phyloP scores from a whole-genome alignment of 148 eudicot species.

The Cornus florida region DNA sequence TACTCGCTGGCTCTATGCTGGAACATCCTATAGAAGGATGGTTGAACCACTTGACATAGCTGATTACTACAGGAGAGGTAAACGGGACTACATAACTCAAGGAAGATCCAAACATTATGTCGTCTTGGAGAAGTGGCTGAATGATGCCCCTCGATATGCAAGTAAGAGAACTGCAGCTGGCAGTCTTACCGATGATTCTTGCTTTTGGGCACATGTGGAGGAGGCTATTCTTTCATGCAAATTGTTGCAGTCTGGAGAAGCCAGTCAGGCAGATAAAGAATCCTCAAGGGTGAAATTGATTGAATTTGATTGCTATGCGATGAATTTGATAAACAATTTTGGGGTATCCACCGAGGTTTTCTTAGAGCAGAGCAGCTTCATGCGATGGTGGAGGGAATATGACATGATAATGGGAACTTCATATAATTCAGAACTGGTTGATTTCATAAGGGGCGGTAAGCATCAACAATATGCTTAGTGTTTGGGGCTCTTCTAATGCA shows the following conservation, averaged over 20 bases:
- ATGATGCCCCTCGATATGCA: conserved; percentile 4
- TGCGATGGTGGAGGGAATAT: conserved; percentile 28
- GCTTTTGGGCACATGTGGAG: conserved; percentile 43
- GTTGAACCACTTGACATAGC: conserved; percentile 31
- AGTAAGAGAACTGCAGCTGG: conserved; percentile 12
- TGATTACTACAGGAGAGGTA: conserved; percentile 27
- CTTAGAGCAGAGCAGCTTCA: conserved; percentile 30
- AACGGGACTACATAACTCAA: conserved; percentile 14
- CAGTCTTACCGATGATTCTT: conserved; percentile 35
- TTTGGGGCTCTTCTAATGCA: too few relatives aligned
- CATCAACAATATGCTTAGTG: conserved; percentile 15
- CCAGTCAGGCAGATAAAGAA: not conserved
- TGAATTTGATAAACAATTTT: not conserved
- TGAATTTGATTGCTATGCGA: conserved; percentile 19
- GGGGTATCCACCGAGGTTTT: conserved; percentile 27
- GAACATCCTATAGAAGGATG: conserved; percentile 15
- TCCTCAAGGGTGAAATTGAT: not conserved
- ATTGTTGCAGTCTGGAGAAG: not conserved
- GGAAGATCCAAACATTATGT: conserved; percentile 32
- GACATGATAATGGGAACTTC: conserved; percentile 1
- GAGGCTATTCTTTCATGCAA: conserved; percentile 22
- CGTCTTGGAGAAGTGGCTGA: conserved; percentile 27
- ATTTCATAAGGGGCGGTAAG: conserved; percentile 17
- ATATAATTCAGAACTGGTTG: conserved; percentile 11
- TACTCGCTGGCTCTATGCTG: conserved; percentile 6